These are phyloP conservation scores for Podila horticola DNA, from an alignment of 192 early-diverging fungal species.

Conservation along the genomic window DNA sequence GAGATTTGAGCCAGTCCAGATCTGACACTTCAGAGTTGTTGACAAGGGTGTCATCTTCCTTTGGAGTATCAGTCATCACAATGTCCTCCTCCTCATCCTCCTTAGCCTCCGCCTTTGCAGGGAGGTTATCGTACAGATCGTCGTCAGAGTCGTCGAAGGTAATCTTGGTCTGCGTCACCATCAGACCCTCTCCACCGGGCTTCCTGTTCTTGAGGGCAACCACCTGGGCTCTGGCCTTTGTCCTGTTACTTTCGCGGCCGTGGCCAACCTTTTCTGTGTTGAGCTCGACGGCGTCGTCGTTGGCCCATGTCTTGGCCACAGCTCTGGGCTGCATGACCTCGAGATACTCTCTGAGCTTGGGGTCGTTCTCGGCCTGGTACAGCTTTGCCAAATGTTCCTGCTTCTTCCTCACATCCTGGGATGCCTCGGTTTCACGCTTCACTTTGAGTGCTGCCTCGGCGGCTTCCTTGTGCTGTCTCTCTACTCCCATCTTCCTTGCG, in stretches of 20 bases:
- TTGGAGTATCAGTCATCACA: slow-evolving; percentile 57
- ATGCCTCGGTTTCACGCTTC: slow-evolving; percentile 41
- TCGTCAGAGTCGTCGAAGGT: slow-evolving; percentile 78
- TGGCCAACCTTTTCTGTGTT: slow-evolving; percentile 48
- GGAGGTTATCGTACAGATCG: slow-evolving; percentile 79
- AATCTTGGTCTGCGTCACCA: slow-evolving; percentile 69
- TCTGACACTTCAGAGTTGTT: slow-evolving; percentile 61
- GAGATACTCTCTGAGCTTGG: slow-evolving; percentile 88
- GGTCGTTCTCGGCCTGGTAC: slow-evolving; percentile 74
- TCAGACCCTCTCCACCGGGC: slow-evolving; percentile 67
- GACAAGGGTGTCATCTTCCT: slow-evolving; percentile 53
- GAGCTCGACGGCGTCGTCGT: slow-evolving; percentile 78
- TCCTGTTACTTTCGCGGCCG: slow-evolving; percentile 28
- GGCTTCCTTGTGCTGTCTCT: slow-evolving; percentile 54
- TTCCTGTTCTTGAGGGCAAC: slow-evolving; percentile 64
- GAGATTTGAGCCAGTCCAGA: slow-evolving; percentile 73
- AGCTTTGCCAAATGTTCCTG: slow-evolving; percentile 58
- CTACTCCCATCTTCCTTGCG: slow-evolving; percentile 58
- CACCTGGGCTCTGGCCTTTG: slow-evolving; percentile 52
- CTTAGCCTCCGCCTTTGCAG: slow-evolving; percentile 53
- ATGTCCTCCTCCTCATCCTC: slow-evolving; percentile 48
- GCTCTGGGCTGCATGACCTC: slow-evolving; percentile 90
- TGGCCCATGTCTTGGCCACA: slow-evolving; percentile 86
- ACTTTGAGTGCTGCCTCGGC: slow-evolving; percentile 29
- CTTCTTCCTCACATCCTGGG: slow-evolving; percentile 59